phyloP scores from a whole-genome alignment of 1,284 basidiomycete species.

The Xerocomus cyaneibrunnescens region DNA sequence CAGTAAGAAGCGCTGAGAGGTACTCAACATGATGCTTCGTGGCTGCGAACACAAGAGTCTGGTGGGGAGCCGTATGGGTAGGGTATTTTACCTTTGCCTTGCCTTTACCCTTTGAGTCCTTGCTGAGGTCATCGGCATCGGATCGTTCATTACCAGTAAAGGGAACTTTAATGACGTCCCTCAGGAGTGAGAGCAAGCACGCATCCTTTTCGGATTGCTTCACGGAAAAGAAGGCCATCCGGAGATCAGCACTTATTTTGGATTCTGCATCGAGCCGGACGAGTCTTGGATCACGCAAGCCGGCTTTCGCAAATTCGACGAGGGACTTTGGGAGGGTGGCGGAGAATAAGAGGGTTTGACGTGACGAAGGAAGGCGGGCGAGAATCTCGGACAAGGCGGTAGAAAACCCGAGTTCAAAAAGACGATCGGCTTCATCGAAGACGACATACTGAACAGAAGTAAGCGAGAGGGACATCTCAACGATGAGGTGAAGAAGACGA shows the following conservation, averaged over 20 bases:
- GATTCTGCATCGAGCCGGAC: constrained; percentile 94
- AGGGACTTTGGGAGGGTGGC: constrained; percentile 95
- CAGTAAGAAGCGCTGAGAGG: constrained; percentile 73
- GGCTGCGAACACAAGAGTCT: constrained; percentile 94
- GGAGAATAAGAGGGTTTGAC: constrained; percentile 94
- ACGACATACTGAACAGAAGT: constrained; percentile 89
- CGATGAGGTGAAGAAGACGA: constrained; percentile 90
- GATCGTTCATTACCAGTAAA: constrained; percentile 38
- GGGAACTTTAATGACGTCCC: constrained; percentile 87
- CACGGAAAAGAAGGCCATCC: constrained; percentile 92
- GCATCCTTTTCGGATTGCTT: constrained; percentile 96
- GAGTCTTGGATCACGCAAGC: constrained; percentile 91
- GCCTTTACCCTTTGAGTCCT: constrained; percentile 48
- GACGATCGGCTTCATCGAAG: constrained; percentile 97
- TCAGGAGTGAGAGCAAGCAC: constrained; percentile 79
- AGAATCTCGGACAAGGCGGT: constrained; percentile 91
- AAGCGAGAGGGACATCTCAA: constrained; percentile 97
- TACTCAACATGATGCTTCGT: constrained; percentile 99
- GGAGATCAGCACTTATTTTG: constrained; percentile 92
- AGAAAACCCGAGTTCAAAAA: constrained; percentile 98
- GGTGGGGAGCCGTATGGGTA: constrained; percentile 65
- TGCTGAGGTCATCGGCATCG: constrained; percentile 32
- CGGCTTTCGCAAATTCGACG: constrained; percentile 97
- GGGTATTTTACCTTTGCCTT: constrained; percentile 48
- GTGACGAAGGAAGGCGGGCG: constrained; percentile 77